Conservation (phyloP, 176 grass and related monocot genomes). For the bread wheat (Triticum aestivum) region DNA sequence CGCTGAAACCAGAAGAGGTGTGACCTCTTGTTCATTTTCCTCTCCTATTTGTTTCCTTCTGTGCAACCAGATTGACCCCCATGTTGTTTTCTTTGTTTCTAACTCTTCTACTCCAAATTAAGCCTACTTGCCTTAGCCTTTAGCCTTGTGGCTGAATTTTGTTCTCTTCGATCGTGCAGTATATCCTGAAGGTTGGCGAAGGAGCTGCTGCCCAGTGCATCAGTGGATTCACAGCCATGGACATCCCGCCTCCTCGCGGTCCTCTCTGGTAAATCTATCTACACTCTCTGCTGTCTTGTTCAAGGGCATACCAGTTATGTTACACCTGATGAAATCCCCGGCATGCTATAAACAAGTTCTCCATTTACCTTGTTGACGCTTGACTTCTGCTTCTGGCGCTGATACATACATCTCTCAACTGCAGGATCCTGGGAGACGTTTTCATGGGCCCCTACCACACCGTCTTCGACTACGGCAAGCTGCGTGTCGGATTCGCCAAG, state of each 20-base stretch:
- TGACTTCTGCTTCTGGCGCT: not conserved
- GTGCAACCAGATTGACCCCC: not conserved
- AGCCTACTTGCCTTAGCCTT: not conserved
- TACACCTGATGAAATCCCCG: not conserved
- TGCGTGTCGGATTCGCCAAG: conserved; percentile 75
- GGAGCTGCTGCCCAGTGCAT: conserved; percentile 78
- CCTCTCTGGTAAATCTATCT: conserved; percentile 78
- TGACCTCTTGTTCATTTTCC: not conserved
- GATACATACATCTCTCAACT: not conserved
- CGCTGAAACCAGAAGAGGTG: conserved; percentile 69
- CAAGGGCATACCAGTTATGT: not conserved
- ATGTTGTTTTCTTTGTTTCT: not conserved
- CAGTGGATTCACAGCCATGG: conserved; percentile 89
- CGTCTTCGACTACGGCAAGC: conserved; percentile 77
- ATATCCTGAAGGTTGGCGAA: conserved; percentile 78
- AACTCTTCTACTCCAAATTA: not conserved
- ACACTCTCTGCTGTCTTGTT: not conserved
- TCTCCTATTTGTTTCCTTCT: not conserved
- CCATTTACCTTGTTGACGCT: not conserved
- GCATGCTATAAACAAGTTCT: not conserved
- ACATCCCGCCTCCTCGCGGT: conserved; percentile 75
- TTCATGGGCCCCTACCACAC: conserved; percentile 98
- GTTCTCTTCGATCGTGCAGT: conserved; percentile 43
- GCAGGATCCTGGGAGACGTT: conserved; percentile 99
- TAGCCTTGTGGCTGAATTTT: not conserved